Evolutionary conservation across 2,329 filamentous ascomycete genomes (phyloP).

Genomic region (Stemphylium lycopersici): DNA sequence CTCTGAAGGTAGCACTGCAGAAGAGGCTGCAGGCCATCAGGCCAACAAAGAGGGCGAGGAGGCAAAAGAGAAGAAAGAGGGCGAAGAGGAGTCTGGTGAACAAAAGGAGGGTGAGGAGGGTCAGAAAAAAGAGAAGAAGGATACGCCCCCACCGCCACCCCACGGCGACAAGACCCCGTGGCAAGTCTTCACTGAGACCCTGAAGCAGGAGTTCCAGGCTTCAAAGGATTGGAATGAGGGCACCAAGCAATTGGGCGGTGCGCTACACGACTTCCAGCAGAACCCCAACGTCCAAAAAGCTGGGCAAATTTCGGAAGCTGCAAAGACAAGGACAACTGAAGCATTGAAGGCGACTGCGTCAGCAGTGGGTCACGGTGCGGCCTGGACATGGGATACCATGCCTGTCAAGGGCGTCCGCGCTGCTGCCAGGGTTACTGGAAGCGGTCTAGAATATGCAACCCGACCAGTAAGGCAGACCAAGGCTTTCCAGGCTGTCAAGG

Average conservation of each 20-base stretch:
- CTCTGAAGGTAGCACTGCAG: slow-evolving; percentile 39
- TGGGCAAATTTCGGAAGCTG: slow-evolving; percentile 80
- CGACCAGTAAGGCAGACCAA: slow-evolving; percentile 93
- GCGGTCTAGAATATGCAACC: slow-evolving; percentile 91
- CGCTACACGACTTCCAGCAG: slow-evolving; percentile 88
- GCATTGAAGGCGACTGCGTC: slow-evolving; percentile 86
- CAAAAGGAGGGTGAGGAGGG: slow-evolving; percentile 52
- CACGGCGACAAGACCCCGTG: slow-evolving; percentile 98
- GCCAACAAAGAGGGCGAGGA: slow-evolving; percentile 52
- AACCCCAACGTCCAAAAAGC: slow-evolving; percentile 89
- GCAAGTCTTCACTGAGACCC: slow-evolving; percentile 98
- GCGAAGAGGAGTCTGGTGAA: slow-evolving; percentile 56
- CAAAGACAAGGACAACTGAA: slow-evolving; percentile 76
- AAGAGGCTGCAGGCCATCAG: slow-evolving; percentile 45
- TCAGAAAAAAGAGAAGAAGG: slow-evolving; percentile 68
- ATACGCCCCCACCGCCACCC: slow-evolving; percentile 82
- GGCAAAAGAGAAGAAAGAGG: slow-evolving; percentile 48
- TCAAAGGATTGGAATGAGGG: slow-evolving; percentile 99
- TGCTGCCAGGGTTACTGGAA: slow-evolving; percentile 83
- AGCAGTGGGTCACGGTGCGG: slow-evolving; percentile 85
- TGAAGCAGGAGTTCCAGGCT: slow-evolving; percentile 90
- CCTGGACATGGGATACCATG: slow-evolving; percentile 96
- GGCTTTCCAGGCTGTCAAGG: slow-evolving; percentile 89
- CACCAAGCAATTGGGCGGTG: slow-evolving; percentile 89
- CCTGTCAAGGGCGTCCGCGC: slow-evolving; percentile 90